phyloP scores from a whole-genome alignment of 2,329 filamentous ascomycete genomes.

The Fusarium albosuccineum region DNA sequence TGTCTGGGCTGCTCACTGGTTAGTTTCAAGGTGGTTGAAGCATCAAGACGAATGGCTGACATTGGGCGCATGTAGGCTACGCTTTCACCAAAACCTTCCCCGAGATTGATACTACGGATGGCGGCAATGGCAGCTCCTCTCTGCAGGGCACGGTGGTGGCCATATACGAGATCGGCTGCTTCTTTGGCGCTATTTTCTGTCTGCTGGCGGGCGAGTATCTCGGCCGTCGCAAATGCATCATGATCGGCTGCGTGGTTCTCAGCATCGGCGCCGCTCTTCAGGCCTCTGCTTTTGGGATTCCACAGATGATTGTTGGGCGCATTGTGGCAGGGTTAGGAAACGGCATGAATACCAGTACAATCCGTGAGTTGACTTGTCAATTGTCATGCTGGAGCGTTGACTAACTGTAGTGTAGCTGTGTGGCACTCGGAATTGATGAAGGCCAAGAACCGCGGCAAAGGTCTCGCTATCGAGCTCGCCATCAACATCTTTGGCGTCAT shows the following conservation, averaged over 20 bases:
- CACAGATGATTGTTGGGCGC: conserved; percentile 59
- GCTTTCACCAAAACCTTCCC: conserved; percentile 51
- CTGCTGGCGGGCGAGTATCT: conserved; percentile 58
- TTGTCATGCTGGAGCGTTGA: accelerated
- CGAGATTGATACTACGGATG: conserved; percentile 52
- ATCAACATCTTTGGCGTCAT: conserved; percentile 56
- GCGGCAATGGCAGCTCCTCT: conserved; percentile 56
- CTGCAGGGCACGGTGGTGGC: conserved; percentile 60
- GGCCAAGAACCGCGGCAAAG: conserved; percentile 53
- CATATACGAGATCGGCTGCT: conserved; percentile 63
- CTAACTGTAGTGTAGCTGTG: conserved; percentile 41
- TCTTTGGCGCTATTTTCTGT: conserved; percentile 59
- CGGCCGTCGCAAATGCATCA: conserved; percentile 56
- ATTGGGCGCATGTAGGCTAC: conserved; percentile 18
- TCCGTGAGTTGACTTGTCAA: conserved; percentile 45
- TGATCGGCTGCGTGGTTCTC: conserved; percentile 56
- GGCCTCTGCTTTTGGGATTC: conserved; percentile 54
- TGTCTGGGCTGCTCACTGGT: conserved; percentile 50
- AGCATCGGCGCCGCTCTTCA: conserved; percentile 59
- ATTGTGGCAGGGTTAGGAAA: conserved; percentile 61
- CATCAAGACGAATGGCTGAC: too few species aligned
- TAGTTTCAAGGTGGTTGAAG: too few species aligned
- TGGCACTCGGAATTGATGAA: conserved; percentile 60
- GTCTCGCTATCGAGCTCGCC: conserved; percentile 48
- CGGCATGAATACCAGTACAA: conserved; percentile 63